These are phyloP conservation scores for Aegilops longissima DNA, from an alignment of 176 grass and related monocot species.

Conservation along the genomic window DNA sequence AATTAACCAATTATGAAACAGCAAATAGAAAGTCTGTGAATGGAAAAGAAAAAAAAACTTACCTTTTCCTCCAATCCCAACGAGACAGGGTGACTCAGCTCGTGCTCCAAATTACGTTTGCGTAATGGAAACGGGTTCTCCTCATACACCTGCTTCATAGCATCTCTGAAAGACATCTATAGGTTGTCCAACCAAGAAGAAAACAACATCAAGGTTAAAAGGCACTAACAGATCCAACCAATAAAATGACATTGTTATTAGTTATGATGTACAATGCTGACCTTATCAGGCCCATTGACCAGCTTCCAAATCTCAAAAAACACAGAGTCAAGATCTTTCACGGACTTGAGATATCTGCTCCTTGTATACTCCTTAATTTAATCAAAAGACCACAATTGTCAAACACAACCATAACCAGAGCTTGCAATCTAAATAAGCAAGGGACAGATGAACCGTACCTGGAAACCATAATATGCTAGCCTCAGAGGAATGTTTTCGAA, in stretches of 20 bases:
- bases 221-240: background rate
- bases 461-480: background rate
- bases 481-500: background rate
- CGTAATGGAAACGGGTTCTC: background rate
- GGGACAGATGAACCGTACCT: background rate
- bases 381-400: background rate
- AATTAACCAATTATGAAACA: background rate
- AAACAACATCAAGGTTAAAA: background rate
- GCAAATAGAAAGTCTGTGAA: background rate
- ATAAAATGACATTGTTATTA: background rate
- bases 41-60: background rate
- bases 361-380: background rate
- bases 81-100: background rate
- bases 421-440: background rate
- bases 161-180: background rate
- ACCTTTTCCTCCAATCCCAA: background rate
- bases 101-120: background rate
- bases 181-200: background rate
- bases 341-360: background rate
- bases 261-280: background rate
- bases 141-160: background rate
- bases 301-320: constrained; percentile 28
- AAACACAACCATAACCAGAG: background rate
- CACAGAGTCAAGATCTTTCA: constrained; percentile 6
- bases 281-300: background rate